Evolutionary conservation across 2,329 filamentous ascomycete species (phyloP).

Genomic region (Westerdykella sp.): DNA sequence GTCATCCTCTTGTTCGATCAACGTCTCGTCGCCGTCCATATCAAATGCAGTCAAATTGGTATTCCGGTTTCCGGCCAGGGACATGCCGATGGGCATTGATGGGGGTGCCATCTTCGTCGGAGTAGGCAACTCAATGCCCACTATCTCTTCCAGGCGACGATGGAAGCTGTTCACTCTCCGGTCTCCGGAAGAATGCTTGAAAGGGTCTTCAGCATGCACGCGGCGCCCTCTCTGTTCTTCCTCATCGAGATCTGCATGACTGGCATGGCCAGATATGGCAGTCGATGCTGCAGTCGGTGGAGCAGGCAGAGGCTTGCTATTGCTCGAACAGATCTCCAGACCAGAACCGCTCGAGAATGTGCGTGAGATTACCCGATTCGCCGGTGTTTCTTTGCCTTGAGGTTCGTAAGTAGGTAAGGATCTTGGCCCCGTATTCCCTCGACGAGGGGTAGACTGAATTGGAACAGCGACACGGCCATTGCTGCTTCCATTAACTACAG

Average conservation of each 20-base stretch:
- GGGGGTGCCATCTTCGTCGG: background rate
- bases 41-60: background rate
- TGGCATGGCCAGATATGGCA: slow-evolving; percentile 35
- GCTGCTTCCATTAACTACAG: too few relatives aligned
- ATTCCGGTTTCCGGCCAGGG: slow-evolving; percentile 4
- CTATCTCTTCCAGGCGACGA: slow-evolving; percentile 17
- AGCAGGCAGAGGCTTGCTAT: slow-evolving; percentile 38
- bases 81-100: background rate
- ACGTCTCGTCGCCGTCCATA: slow-evolving; percentile 15
- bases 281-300: slow-evolving; percentile 36
- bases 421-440: too few relatives aligned
- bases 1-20: slow-evolving; percentile 14
- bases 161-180: slow-evolving; percentile 14
- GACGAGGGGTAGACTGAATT: too few relatives aligned
- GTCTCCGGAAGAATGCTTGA: slow-evolving; percentile 5
- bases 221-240: background rate
- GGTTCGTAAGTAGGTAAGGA: too few relatives aligned
- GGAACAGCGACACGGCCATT: too few relatives aligned
- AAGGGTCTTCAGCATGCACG: slow-evolving; percentile 16
- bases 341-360: slow-evolving; percentile 3
- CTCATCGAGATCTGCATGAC: slow-evolving; percentile 26
- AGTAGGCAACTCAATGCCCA: background rate
- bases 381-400: too few relatives aligned
- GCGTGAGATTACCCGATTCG: background rate
- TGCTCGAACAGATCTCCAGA: slow-evolving; percentile 35